phyloP scores from a whole-genome alignment of 2,329 filamentous ascomycete species.

The Westerdykella ornata region DNA sequence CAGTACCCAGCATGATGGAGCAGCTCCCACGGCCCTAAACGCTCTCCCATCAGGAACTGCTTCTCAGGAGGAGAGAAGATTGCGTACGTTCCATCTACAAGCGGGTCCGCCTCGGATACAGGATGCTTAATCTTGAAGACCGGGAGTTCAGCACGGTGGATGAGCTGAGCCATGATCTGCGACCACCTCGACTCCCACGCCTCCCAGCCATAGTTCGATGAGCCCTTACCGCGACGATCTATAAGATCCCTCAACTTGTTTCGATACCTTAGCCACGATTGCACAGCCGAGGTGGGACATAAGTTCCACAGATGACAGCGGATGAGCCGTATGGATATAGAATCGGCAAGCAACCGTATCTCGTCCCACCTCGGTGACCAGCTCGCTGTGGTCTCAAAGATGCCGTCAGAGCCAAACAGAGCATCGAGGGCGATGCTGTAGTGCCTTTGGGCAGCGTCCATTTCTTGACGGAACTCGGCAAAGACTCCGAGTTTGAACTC shows the following conservation, averaged over 20 bases:
- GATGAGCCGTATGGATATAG: constrained; percentile 71
- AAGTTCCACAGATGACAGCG: constrained; percentile 76
- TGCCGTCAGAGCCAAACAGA: constrained; percentile 67
- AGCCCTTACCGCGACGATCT: constrained; percentile 76
- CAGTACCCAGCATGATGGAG: constrained; percentile 60
- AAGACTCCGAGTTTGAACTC: constrained; percentile 90
- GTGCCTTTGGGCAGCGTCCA: constrained; percentile 76
- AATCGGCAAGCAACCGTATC: constrained; percentile 78
- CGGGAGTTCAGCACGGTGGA: constrained; percentile 48
- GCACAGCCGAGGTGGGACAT: constrained; percentile 70
- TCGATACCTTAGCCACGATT: constrained; percentile 73
- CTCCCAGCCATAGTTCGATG: constrained; percentile 84
- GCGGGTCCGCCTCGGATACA: constrained; percentile 17
- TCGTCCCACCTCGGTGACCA: constrained; percentile 92
- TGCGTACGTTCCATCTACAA: constrained; percentile 26
- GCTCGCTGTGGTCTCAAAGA: constrained; percentile 80
- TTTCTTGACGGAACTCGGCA: constrained; percentile 87
- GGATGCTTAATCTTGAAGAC: constrained; percentile 33
- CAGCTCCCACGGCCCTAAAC: constrained; percentile 51
- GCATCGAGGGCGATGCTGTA: constrained; percentile 84
- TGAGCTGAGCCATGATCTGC: constrained; percentile 54
- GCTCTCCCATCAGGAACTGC: constrained; percentile 43
- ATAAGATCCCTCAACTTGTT: constrained; percentile 68
- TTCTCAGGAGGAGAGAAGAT: constrained; percentile 49
- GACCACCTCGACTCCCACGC: constrained; percentile 82